Evolutionary conservation across 768 basidiomycete species (phyloP).

Genomic region (Boletus rubropictus): DNA sequence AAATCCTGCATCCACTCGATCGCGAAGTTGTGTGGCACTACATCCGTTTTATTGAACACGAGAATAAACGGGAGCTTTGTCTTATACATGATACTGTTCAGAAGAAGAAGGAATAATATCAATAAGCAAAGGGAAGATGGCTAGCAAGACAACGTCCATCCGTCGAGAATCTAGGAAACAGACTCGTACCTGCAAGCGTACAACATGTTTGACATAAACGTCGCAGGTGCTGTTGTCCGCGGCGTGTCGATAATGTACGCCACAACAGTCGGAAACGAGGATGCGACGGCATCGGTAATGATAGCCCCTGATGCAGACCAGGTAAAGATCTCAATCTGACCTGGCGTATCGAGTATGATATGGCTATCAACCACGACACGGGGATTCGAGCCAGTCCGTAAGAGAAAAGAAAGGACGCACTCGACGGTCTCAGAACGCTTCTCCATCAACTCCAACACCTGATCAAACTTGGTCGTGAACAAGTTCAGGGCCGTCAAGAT

Average conservation of each 20-base stretch:
- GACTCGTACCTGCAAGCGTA: slow-evolving; percentile 86
- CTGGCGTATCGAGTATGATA: slow-evolving; percentile 93
- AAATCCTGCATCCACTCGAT: slow-evolving; percentile 99
- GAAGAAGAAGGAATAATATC: not conserved
- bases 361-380: slow-evolving; percentile 47
- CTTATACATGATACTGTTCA: slow-evolving; percentile 86
- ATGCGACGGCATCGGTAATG: slow-evolving; percentile 95
- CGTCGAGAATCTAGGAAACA: not conserved
- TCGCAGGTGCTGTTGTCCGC: slow-evolving; percentile 87
- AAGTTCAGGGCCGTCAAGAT: slow-evolving; percentile 95
- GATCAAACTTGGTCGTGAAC: slow-evolving; percentile 98
- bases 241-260: slow-evolving; percentile 99
- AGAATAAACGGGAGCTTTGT: slow-evolving; percentile 95
- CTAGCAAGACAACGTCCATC: not conserved
- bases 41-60: slow-evolving; percentile 98
- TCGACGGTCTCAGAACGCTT: slow-evolving; percentile 85
- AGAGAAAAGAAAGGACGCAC: slow-evolving; percentile 41
- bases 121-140: not conserved
- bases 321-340: slow-evolving; percentile 99
- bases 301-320: slow-evolving; percentile 99
- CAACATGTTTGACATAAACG: slow-evolving; percentile 99
- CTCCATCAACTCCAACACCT: slow-evolving; percentile 87
- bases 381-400: not conserved
- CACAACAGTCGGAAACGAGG: slow-evolving; percentile 87
- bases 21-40: slow-evolving; percentile 84